phyloP scores from a whole-genome alignment of 2,329 filamentous ascomycete genomes.

The Zasmidium citrigriseum region DNA sequence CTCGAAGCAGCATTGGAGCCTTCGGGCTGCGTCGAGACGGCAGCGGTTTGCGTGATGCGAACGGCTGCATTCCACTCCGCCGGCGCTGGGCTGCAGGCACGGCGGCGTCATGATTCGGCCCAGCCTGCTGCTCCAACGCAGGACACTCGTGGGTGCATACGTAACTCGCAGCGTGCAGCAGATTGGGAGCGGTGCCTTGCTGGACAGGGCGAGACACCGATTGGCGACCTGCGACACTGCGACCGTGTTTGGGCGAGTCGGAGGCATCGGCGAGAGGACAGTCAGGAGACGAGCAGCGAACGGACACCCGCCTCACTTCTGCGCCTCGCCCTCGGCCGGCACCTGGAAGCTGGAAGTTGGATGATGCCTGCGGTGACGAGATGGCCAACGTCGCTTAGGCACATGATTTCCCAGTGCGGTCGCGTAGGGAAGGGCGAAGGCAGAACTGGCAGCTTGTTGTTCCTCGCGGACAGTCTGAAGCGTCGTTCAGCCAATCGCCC shows the following conservation, averaged over 20 bases:
- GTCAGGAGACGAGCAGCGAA: neutral
- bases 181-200: neutral
- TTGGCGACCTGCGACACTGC: neutral
- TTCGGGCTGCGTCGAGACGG: neutral
- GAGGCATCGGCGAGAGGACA: neutral
- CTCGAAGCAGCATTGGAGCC: neutral
- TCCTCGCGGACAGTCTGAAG: no score
- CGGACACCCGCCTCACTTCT: neutral
- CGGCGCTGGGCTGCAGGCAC: conserved; percentile 2
- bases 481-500: neutral
- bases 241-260: neutral
- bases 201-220: conserved; percentile 1
- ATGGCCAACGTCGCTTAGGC: neutral
- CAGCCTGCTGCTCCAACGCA: conserved; percentile 2
- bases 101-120: neutral
- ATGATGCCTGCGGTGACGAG: neutral
- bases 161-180: neutral
- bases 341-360: no score
- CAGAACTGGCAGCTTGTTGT: no score
- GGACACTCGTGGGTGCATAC: conserved; percentile 2
- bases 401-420: no score
- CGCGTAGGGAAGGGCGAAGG: no score
- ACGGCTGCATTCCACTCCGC: conserved; percentile 1
- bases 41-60: neutral
- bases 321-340: neutral